phyloP scores from a whole-genome alignment of 2,329 filamentous ascomycete species.

The Coniochaeta ligniaria region DNA sequence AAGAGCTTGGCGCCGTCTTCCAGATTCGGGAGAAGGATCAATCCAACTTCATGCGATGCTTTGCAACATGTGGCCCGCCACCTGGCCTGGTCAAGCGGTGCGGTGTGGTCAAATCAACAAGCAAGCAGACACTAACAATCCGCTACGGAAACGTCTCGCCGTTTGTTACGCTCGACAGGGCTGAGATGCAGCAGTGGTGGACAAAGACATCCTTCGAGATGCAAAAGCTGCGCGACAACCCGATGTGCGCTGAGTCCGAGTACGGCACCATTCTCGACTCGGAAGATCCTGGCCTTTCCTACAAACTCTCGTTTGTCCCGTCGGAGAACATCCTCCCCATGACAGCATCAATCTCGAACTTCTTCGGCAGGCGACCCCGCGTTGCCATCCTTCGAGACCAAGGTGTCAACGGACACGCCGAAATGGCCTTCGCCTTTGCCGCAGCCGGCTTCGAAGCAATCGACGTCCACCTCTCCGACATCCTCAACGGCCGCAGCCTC shows the following conservation, averaged over 20 bases:
- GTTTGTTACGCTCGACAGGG: constrained; percentile 62
- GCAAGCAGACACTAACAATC: constrained; percentile 71
- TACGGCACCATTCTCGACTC: constrained; percentile 68
- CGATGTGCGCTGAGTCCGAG: constrained; percentile 77
- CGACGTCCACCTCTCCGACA: constrained; percentile 95
- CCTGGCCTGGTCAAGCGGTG: constrained; percentile 77
- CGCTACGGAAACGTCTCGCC: constrained; percentile 58
- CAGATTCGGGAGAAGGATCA: constrained; percentile 83
- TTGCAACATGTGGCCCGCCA: constrained; percentile 82
- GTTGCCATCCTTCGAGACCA: constrained; percentile 94
- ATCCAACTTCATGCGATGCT: constrained; percentile 78
- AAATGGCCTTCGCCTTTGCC: constrained; percentile 96
- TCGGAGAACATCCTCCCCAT: constrained; percentile 69
- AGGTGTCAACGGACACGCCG: constrained; percentile 91
- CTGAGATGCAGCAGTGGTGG: constrained; percentile 81
- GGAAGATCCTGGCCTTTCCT: constrained; percentile 74
- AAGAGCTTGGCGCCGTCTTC: constrained; percentile 94
- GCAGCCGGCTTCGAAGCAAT: constrained; percentile 85
- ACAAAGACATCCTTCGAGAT: constrained; percentile 81
- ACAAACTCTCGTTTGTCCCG: constrained; percentile 74
- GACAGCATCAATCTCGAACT: constrained; percentile 48
- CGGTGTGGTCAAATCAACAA: constrained; percentile 61
- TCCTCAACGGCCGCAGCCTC: constrained; percentile 73
- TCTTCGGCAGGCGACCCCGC: constrained; percentile 55
- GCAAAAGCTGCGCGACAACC: constrained; percentile 86